Base-by-base conservation (phyloP, 495 filamentous ascomycete species). In the Penicillium macrosclerotiorum region DNA sequence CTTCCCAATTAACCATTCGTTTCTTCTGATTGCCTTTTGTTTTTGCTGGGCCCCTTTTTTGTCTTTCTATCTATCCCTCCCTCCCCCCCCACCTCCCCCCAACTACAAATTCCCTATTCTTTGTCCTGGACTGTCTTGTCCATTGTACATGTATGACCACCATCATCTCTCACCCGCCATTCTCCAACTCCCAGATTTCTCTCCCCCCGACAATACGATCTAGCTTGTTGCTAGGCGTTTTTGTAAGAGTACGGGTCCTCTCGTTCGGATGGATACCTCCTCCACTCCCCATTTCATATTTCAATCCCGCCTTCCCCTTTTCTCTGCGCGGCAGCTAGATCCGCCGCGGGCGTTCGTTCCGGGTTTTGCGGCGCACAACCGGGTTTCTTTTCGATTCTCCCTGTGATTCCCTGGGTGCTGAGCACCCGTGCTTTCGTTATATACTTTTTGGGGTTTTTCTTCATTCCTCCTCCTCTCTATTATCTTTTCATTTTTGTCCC, bases 201-300 rank as follows among this genome's bases (percentile, higher is more conserved):
- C 25, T 17, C 30, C 24, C 16, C 37, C 30, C 11, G 25, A 32
- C 31, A 41, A 49, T 37, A 16, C 49, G 42, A 25, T 46, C 41
- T 43, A 46, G 31, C 25, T 42, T 46, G 31, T 31, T 44, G 45
- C 48, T 45, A 47, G 54, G 50, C 38, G 49, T 50, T 53, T 50
- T 26, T 41, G 42, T 51, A n/a, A n/a, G n/a, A n/a, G n/a, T n/a
- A n/a, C n/a, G n/a, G n/a, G n/a, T 25, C 42, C 33, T 34, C 20
- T 47, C 41, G 37, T 40, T 51, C 37, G 16, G 27, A 23, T 13
- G 37, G 26, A 5, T 37, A 24, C 14, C 13, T 35, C n/a, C 26
- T 9, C 37, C 16, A n/a, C n/a, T n/a, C n/a, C n/a, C n/a, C n/a
- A n/a, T n/a, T n/a, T n/a, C n/a, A n/a, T n/a, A n/a, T n/a, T n/a